Percentiles rank a stretch among this genome's conserved stretches.
phyloP scores from a whole-genome alignment of 1,284 basidiomycete genomes.

The Exobasidium cylindrosporum region DNA sequence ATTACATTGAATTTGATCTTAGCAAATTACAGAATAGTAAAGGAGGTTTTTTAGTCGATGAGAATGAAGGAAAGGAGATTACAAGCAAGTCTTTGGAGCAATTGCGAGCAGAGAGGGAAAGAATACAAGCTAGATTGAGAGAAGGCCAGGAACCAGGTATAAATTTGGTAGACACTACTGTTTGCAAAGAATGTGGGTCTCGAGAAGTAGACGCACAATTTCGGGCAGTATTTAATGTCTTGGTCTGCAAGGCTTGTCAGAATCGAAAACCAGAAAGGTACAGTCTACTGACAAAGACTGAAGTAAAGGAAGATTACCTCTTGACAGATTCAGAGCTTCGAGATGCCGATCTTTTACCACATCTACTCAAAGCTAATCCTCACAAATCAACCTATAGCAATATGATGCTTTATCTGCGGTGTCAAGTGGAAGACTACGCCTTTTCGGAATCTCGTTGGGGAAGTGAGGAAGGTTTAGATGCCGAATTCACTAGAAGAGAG shows the following conservation, averaged over 20 bases:
- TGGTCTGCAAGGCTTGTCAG: slow-evolving; percentile 83
- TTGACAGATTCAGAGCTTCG: slow-evolving; percentile 71
- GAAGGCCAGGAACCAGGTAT: slow-evolving; percentile 41
- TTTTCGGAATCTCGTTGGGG: slow-evolving; percentile 88
- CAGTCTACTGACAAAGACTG: slow-evolving; percentile 93
- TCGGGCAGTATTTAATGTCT: slow-evolving; percentile 58
- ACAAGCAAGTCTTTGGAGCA: slow-evolving; percentile 42
- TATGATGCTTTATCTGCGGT: slow-evolving; percentile 97
- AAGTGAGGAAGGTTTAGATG: slow-evolving; percentile 82
- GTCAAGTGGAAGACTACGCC: slow-evolving; percentile 91
- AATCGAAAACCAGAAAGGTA: slow-evolving; percentile 75
- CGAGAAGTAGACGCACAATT: slow-evolving; percentile 45
- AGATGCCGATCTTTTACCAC: slow-evolving; percentile 86
- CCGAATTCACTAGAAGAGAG: slow-evolving; percentile 76
- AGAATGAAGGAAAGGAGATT: slow-evolving; percentile 19
- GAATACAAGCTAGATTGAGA: slow-evolving; percentile 41
- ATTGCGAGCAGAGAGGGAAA: slow-evolving; percentile 44
- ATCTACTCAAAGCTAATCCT: slow-evolving; percentile 91
- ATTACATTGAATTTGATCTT: slow-evolving; percentile 55
- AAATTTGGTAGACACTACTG: slow-evolving; percentile 21
- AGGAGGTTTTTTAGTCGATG: slow-evolving; percentile 52
- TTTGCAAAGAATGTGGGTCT: slow-evolving; percentile 41
- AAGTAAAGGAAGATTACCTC: slow-evolving; percentile 76
- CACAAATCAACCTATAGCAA: slow-evolving; percentile 95
- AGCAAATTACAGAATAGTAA: slow-evolving; percentile 50